These are phyloP conservation scores for Thamnidium elegans DNA, from an alignment of 192 early-diverging fungal genomes.

Conservation along the genomic window DNA sequence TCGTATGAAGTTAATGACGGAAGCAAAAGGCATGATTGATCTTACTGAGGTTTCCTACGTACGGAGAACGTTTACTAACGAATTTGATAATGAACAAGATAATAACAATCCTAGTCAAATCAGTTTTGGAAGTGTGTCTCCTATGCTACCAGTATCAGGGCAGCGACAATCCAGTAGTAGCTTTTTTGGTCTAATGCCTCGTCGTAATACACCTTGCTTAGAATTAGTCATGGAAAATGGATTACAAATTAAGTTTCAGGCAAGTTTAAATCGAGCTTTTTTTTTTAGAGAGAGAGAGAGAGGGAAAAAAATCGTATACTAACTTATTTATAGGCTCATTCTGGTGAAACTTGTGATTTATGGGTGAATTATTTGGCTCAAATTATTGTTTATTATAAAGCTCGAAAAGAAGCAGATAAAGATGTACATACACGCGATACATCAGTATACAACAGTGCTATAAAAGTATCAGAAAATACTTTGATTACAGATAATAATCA, in stretches of 20 bases:
- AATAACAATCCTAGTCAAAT: not conserved
- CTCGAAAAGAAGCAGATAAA: slow-evolving; percentile 24
- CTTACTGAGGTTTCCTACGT: slow-evolving; percentile 21
- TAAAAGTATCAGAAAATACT: too few species aligned
- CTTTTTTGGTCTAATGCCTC: too few species aligned
- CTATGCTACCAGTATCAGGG: not conserved
- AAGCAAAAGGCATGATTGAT: slow-evolving; percentile 17
- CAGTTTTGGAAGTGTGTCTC: not conserved
- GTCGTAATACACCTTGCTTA: not conserved
- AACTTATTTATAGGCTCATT: slow-evolving; percentile 12
- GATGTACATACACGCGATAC: slow-evolving; percentile 10
- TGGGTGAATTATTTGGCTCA: slow-evolving; percentile 25
- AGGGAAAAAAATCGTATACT: not conserved
- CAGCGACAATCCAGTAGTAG: too few species aligned
- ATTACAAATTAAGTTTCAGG: slow-evolving; percentile 21
- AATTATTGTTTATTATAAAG: slow-evolving; percentile 27
- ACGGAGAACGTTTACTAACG: not conserved
- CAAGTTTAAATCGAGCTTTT: not conserved
- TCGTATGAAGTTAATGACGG: slow-evolving; percentile 13
- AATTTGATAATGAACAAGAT: not conserved
- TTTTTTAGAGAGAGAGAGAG: not conserved
- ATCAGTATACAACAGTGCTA: too few species aligned
- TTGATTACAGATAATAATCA: too few species aligned
- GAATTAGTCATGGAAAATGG: slow-evolving; percentile 34
- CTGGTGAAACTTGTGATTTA: slow-evolving; percentile 19